These are phyloP conservation scores for Pythium coloratum DNA, from an alignment of 352 stramenopile genomes.

Conservation along the genomic window DNA sequence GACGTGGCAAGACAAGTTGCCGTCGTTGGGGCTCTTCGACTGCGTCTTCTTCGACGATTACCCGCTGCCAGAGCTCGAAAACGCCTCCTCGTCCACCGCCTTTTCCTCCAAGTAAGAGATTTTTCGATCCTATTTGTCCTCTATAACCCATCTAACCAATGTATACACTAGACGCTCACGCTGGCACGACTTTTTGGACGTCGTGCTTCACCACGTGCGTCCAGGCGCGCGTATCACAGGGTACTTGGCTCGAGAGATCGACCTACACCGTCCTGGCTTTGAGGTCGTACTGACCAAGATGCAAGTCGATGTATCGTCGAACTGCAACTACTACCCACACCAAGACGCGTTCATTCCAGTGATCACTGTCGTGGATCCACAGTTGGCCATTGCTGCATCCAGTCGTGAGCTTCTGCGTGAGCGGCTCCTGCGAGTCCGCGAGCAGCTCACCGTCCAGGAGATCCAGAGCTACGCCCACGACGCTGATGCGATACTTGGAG, in stretches of 20 bases:
- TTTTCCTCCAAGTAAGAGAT: background rate
- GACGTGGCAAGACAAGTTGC: constrained; percentile 68
- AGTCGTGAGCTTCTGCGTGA: constrained; percentile 11
- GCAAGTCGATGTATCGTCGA: constrained; percentile 36
- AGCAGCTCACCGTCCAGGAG: constrained; percentile 12
- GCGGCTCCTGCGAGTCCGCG: constrained; percentile 11
- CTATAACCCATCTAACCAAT: background rate
- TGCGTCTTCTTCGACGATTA: constrained; percentile 88
- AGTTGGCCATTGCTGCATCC: background rate
- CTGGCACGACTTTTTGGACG: constrained; percentile 75
- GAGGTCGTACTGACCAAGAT: constrained; percentile 31
- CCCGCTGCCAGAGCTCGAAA: constrained; percentile 58
- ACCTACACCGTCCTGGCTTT: constrained; percentile 50
- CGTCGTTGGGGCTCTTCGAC: constrained; percentile 58
- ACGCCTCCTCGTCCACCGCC: background rate
- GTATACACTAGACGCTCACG: constrained; percentile 36
- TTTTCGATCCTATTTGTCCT: background rate
- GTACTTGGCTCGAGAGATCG: constrained; percentile 58
- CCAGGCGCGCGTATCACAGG: constrained; percentile 58
- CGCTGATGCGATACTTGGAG: background rate
- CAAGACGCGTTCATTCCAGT: constrained; percentile 57
- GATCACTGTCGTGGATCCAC: constrained; percentile 52
- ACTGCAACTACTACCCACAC: constrained; percentile 73
- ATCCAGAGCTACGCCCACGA: constrained; percentile 3
- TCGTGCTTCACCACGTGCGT: constrained; percentile 43